Evolutionary conservation across 768 basidiomycete genomes (phyloP).

Genomic region (Pluteus cervinus): DNA sequence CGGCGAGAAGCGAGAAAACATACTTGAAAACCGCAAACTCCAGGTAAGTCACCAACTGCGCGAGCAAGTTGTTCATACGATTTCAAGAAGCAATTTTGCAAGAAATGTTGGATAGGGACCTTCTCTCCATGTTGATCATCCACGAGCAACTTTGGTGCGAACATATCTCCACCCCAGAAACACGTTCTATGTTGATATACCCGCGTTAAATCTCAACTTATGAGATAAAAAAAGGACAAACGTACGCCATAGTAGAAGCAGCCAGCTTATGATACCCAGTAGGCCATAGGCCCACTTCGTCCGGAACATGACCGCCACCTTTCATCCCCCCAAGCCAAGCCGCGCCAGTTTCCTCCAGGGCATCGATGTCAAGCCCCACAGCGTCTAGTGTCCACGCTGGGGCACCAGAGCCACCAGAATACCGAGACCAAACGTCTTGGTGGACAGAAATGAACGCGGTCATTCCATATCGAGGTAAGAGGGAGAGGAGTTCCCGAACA

Average conservation of each 20-base stretch:
- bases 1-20: slow-evolving; percentile 6
- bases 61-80: slow-evolving; percentile 68
- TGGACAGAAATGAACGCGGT: slow-evolving; percentile 77
- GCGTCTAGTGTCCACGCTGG: slow-evolving; percentile 92
- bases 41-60: slow-evolving; percentile 66
- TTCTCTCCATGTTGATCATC: slow-evolving; percentile 39
- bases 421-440: slow-evolving; percentile 96
- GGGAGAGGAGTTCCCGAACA: slow-evolving; percentile 57
- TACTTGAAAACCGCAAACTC: slow-evolving; percentile 89
- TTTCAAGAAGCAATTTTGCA: slow-evolving; percentile 77
- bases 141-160: slow-evolving; percentile 68
- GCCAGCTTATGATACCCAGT: slow-evolving; percentile 91
- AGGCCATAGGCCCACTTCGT: slow-evolving; percentile 85
- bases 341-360: slow-evolving; percentile 76
- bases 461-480: slow-evolving; percentile 69
- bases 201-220: neutral
- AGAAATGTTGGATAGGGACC: slow-evolving; percentile 70
- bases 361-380: slow-evolving; percentile 78
- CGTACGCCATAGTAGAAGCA: slow-evolving; percentile 89
- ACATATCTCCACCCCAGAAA: slow-evolving; percentile 90
- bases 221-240: slow-evolving; percentile 8
- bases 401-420: slow-evolving; percentile 91
- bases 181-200: slow-evolving; percentile 53
- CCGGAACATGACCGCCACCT: slow-evolving; percentile 68
- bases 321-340: slow-evolving; percentile 83